Percentiles rank a stretch among this genome's conserved stretches.
Evolutionary conservation across 371 early-diverging fungal genomes (phyloP).

Genomic region (Haplosporangium sp.): DNA sequence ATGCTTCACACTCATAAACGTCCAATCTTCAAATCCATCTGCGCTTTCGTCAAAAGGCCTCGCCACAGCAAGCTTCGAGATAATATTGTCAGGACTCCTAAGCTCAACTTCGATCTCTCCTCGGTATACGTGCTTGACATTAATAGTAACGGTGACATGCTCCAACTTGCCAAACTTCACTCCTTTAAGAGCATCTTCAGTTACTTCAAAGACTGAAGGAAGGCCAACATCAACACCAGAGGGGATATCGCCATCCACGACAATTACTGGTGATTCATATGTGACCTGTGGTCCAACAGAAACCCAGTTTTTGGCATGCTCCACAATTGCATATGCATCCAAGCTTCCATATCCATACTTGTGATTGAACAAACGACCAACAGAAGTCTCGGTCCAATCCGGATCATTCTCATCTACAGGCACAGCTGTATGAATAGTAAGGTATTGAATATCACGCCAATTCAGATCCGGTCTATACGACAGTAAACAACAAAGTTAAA

Average conservation of each 20-base stretch:
- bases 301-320: slow-evolving; percentile 76
- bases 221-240: slow-evolving; percentile 68
- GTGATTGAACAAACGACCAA: slow-evolving; percentile 85
- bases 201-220: slow-evolving; percentile 54
- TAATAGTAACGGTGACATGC: slow-evolving; percentile 87
- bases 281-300: slow-evolving; percentile 76
- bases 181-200: slow-evolving; percentile 57
- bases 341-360: slow-evolving; percentile 92
- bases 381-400: slow-evolving; percentile 73
- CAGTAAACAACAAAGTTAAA: neutral
- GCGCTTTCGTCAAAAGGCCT: slow-evolving; percentile 74
- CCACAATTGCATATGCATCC: slow-evolving; percentile 85
- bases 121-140: slow-evolving; percentile 79
- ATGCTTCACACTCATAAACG: slow-evolving; percentile 95
- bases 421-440: slow-evolving; percentile 83
- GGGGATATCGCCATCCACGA: slow-evolving; percentile 69
- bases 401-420: slow-evolving; percentile 73
- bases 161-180: slow-evolving; percentile 74
- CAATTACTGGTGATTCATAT: slow-evolving; percentile 57
- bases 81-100: slow-evolving; percentile 74
- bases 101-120: slow-evolving; percentile 88
- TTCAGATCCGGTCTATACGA: slow-evolving; percentile 81
- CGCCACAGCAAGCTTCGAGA: slow-evolving; percentile 74
- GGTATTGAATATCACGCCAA: slow-evolving; percentile 92
- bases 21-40: slow-evolving; percentile 91